Evolutionary conservation across 768 basidiomycete genomes (phyloP).

Genomic region (Lactarius deliciosus): DNA sequence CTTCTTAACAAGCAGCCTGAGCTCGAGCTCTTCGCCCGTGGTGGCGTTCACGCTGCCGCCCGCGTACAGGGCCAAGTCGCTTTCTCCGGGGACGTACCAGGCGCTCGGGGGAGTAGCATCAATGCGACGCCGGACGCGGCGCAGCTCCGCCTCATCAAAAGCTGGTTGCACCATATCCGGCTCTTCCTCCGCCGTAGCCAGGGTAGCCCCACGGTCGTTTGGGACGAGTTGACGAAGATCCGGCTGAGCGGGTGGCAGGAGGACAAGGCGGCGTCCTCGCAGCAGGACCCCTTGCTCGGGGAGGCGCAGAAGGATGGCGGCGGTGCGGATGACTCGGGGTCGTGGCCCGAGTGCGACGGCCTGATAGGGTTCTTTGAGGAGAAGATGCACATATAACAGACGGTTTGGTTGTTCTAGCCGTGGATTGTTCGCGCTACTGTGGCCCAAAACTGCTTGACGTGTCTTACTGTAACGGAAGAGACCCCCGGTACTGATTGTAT

Average conservation of each 20-base stretch:
- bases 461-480: not conserved
- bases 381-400: slow-evolving; percentile 18
- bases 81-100: not conserved
- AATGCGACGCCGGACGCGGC: slow-evolving; percentile 38
- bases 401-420: not conserved
- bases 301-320: not conserved
- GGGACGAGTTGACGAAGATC: slow-evolving; percentile 56
- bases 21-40: slow-evolving; percentile 11
- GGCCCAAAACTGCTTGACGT: not conserved
- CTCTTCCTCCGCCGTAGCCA: slow-evolving; percentile 45
- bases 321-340: slow-evolving; percentile 8
- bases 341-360: slow-evolving; percentile 24
- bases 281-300: too few species aligned
- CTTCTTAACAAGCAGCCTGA: slow-evolving; percentile 8
- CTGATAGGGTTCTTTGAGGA: slow-evolving; percentile 35
- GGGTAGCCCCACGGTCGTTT: slow-evolving; percentile 48
- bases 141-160: slow-evolving; percentile 50
- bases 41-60: slow-evolving; percentile 7
- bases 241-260: slow-evolving; percentile 45
- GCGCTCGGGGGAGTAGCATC: slow-evolving; percentile 28
- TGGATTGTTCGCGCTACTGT: not conserved
- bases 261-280: slow-evolving; percentile 26
- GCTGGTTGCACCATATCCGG: slow-evolving; percentile 51
- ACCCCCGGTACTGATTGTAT: not conserved
- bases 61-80: not conserved